Base-by-base conservation (phyloP, 1,139 yeast species). In the Sugiyamaella xylanicola region DNA sequence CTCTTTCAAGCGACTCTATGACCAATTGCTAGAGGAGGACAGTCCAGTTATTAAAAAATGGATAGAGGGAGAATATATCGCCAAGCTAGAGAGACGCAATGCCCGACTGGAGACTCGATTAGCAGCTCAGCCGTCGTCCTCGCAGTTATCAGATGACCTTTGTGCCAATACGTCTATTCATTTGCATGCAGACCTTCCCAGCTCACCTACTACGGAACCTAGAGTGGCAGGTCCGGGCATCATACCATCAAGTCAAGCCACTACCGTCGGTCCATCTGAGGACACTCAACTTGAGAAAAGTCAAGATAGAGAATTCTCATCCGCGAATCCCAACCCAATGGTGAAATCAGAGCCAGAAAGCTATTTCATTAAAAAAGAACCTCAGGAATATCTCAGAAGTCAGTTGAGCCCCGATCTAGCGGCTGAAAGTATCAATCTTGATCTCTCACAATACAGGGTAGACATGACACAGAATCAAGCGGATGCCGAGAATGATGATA, bases 391-490 rank as follows among this genome's bases (percentile, higher is more conserved):
- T n/a, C 36, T 36, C 16, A 22, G 21, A 5, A 48, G 47, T 41
- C 52, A 48, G 13, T 15, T 48, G 4, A 48, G 46, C 16, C 56
- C 56, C n/a, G 56, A 43, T 7, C 25, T 53, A 15, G 35, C 50
- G 15, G 40, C 44, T 27, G 57, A 55, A 35, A 55, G 57, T 17
- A 51, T 55, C 29, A 41, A 51, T 35, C 46, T 55, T 22, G 57
- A 55, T 17, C 53, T 47, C 36, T 43, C 57, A 1, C 29, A 43
- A n/a, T 51, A 46, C 20, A 22, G 39, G 21, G 19, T 37, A 9
- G 45, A 48, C n/a, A 11, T 48, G 44, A 48, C 44, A 1, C 51
- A 48, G 25, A 22, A 22, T 27, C 39, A 8, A 27, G 16, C 21
- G 15, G 13, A 7, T 22, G n/a, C 39, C 25, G 39, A 16, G 47